Percentiles rank a stretch among this genome's conserved stretches.
Conservation (phyloP, 306 rosid genomes). For the Malus domestica region ASM211411v1 NC_041795.1:36335501-36336000, state of each 20-base stretch:
- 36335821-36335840: constrained; percentile 4
- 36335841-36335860: background rate
- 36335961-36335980: background rate
- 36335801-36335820: background rate
- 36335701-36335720: background rate
- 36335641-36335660: background rate
- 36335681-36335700: background rate
- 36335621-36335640: constrained; percentile 31
- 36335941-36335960: background rate
- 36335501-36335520: constrained; percentile 21
- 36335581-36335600: background rate
- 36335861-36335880: constrained; percentile 10
- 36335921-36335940: background rate
- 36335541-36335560: constrained; percentile 2
- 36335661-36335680: background rate
- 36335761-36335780: constrained; percentile 2
- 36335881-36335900: constrained; percentile 1
- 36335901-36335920: background rate
- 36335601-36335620: background rate
- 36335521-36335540: constrained; percentile 27
- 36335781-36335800: background rate
- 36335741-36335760: background rate
- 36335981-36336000: constrained; percentile 11
- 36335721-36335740: background rate
- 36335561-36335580: constrained; percentile 8